Conservation (phyloP, 1,284 basidiomycete species). For the Anthracocystis setariae region DNA sequence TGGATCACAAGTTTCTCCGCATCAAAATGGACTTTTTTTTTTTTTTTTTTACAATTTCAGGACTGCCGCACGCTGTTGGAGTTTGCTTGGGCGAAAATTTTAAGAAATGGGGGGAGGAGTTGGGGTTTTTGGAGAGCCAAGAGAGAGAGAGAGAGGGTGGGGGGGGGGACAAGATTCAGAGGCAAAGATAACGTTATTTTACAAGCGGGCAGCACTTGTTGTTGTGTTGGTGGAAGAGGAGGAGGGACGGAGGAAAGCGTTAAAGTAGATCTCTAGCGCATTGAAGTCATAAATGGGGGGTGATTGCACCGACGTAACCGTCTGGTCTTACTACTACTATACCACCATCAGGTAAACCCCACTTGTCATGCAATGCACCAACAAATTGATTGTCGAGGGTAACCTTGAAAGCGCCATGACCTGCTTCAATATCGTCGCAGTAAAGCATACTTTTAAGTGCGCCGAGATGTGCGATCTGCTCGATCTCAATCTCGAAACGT, state of each 20-base stretch:
- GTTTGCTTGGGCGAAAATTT: no score
- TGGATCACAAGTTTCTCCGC: no score
- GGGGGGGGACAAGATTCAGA: no score
- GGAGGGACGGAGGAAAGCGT: conserved; percentile 49
- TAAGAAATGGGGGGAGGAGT: no score
- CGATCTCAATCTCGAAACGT: conserved; percentile 63
- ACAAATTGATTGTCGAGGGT: conserved; percentile 50
- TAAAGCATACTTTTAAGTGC: conserved; percentile 70
- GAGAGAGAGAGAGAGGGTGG: no score
- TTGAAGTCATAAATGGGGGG: conserved; percentile 71
- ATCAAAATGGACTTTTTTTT: no score
- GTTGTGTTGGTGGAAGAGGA: no score
- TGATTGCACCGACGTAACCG: conserved; percentile 76
- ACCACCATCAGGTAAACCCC: conserved; percentile 73
- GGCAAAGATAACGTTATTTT: no score
- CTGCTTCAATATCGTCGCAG: conserved; percentile 71
- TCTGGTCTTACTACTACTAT: conserved; percentile 78
- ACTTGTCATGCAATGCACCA: conserved; percentile 70
- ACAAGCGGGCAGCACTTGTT: no score
- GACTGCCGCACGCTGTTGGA: no score
- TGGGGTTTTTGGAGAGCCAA: no score
- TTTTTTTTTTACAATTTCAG: no score
- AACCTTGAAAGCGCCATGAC: conserved; percentile 68
- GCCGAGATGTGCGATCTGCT: conserved; percentile 56
- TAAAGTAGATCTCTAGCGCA: conserved; percentile 73